Evolutionary conservation across 305 asterid genomes (phyloP), one percentile per base, ranked within the genome.

Genomic region (Plantago lanceolata): DNA sequence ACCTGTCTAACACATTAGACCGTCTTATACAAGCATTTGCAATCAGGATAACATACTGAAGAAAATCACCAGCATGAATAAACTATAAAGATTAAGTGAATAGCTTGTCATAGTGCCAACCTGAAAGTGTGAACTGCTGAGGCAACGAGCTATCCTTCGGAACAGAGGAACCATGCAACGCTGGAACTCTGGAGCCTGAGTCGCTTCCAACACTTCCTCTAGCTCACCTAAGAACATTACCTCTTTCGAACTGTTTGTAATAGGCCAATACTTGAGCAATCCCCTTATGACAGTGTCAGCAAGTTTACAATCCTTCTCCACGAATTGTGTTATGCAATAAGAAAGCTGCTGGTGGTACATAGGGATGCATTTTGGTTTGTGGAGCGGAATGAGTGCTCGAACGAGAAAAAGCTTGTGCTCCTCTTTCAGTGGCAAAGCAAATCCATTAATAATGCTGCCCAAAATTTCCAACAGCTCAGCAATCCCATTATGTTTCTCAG

Each of bases 81-180:
- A 56, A n/a, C n/a, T n/a, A n/a, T n/a, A n/a, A 33, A 31, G 19
- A 18, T 16, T 40, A 54, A 50, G 61, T 37, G 48, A 19, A 54
- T 33, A 62, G 19, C 31, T 63, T 58, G 15, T 68, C 47, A 63
- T 21, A 40, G 26, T 49, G 73, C 82, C 55, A 63, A 89, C 97
- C 95, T 89, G 97, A 76, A 89, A 89, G 77, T 89, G 97, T 15
- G 89, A 89, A 73, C 97, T 85, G 82, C 90, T 87, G 76, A 89
- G 66, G 80, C 94, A 86, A 48, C 79, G 87, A 63, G 83, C 80
- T 72, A 89, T 82, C 76, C 81, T 86, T 45, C 78, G 87, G 70
- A 89, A 87, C 76, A 89, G 75, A 57, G 97, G 95, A 52, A 80
- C 79, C 82, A 80, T 89, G 64, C 94, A 87, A 20, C 97, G 94